Evolutionary conservation across 1,284 basidiomycete genomes (phyloP), one percentile per base, ranked within the genome.

Genomic region (Malassezia dermatis): DNA sequence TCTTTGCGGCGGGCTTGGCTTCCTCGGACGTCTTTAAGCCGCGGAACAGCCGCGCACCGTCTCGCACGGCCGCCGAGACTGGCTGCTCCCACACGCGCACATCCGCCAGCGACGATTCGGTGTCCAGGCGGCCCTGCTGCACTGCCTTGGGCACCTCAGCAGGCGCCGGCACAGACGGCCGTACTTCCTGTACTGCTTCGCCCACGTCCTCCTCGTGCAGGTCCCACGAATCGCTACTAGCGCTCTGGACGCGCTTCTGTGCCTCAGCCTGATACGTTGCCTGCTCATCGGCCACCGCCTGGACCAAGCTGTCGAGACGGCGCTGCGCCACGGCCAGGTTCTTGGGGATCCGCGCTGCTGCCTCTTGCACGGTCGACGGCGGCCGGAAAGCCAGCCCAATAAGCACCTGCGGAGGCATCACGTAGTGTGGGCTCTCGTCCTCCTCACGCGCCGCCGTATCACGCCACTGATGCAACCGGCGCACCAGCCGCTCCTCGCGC

Each of bases 381-480:
- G 67, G 66, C 31, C 67, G 60, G 8, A 64, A 51, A 0, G 67
- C 69, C 13, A 73, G 47, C 45, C 55, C 58, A 49, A 73, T 60
- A 7, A 73, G 50, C 13, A 58, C 58, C 30, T 48, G 52, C 4
- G 64, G 55, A 12, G 60, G 51, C 37, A 71, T 37, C 8, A 73
- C 48, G 43, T 66, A 71, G 32, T 84, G 78, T 4, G 82, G 81
- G 69, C 86, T 86, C 75, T 96, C 93, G 72, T 96, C 93, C 61
- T 89, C 85, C 56, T 84, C 82, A 48, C 89, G 79, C 0, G 89
- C 88, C 1, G 85, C 76, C 3, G 72, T 68, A 70, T 96, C 91
- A 60, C 93, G 80, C 93, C 93, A 96, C 27, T 76, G 78, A 75
- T 94, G 89, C 17, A 94, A 77, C 0, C 79, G 78, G 54, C 79